phyloP scores from a whole-genome alignment of 352 stramenopile species.

The Thraustotheca clavata region DNA sequence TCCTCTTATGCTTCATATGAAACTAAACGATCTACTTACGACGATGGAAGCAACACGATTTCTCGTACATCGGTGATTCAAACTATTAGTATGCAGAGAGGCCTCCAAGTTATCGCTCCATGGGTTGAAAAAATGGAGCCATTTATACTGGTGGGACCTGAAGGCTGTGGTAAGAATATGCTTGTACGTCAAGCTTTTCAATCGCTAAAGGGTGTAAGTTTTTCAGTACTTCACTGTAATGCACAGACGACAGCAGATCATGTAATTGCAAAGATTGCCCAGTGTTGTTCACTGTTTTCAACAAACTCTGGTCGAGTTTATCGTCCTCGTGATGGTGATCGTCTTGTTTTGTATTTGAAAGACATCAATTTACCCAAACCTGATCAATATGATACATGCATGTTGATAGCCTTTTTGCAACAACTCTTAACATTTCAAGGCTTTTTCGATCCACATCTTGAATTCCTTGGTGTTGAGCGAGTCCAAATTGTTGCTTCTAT shows the following conservation, averaged over 20 bases:
- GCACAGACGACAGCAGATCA: slow-evolving; percentile 90
- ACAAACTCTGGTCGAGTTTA: slow-evolving; percentile 88
- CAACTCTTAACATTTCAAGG: slow-evolving; percentile 92
- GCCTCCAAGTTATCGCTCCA: slow-evolving; percentile 77
- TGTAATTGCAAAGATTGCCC: slow-evolving; percentile 91
- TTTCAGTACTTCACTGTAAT: slow-evolving; percentile 91
- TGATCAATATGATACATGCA: slow-evolving; percentile 94
- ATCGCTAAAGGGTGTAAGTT: slow-evolving; percentile 57
- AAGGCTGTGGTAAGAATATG: slow-evolving; percentile 94
- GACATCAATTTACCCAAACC: slow-evolving; percentile 94
- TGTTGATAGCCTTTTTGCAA: slow-evolving; percentile 94
- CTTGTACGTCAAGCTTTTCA: slow-evolving; percentile 88
- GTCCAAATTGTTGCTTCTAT: slow-evolving; percentile 93
- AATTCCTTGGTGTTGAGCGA: slow-evolving; percentile 91
- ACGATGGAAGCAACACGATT: slow-evolving; percentile 36
- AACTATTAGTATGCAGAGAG: slow-evolving; percentile 79
- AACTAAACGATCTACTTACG: slow-evolving; percentile 74
- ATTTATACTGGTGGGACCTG: slow-evolving; percentile 92
- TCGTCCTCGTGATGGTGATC: slow-evolving; percentile 85
- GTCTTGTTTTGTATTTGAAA: slow-evolving; percentile 93
- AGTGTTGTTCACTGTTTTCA: slow-evolving; percentile 91
- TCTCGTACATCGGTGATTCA: slow-evolving; percentile 49
- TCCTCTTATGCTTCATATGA: slow-evolving; percentile 60
- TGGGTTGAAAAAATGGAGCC: slow-evolving; percentile 91
- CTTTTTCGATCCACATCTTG: slow-evolving; percentile 93